Evolutionary conservation across 73 alveolate genomes (phyloP), one percentile per base, ranked within the genome.

Genomic region (Uronychia setigera): DNA sequence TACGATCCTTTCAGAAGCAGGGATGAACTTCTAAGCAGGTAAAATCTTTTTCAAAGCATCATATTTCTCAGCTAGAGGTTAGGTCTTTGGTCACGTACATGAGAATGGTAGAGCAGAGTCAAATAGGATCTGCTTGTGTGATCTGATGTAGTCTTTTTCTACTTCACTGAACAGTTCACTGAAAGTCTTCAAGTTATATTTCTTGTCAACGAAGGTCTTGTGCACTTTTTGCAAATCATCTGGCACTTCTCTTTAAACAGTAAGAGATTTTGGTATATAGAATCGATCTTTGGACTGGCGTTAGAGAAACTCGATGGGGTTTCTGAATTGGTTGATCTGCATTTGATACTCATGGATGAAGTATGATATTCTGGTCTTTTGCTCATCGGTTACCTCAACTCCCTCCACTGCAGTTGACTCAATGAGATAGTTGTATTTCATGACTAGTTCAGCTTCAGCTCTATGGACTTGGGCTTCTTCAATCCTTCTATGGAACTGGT

Each of bases 41-140:
- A 91, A 34, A 1, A 87, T 87, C 19, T 77, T 57, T 32, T 76
- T 57, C 80, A 91, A 87, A n/a, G 79, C 5, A 11, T 87, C 87
- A 34, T 82, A 87, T 82, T 82, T 87, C 78, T 91, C 96, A 30
- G 85, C 81, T 29, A 46, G n/a, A 5, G 67, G 67, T 46, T 11
- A 46, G 67, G 67, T 5, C 19, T 19, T 46, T 5, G 19, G 67
- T 5, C n/a, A 46, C 67, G 5, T 46, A 46, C 67, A 46, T 5
- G 92, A 86, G 90, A 26, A 91, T 14, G 96, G 96, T 0, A 91
- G 87, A n/a, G 76, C 77, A 28, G 89, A 58, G 33, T 91, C 96
- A 57, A 91, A 91, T 75, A 34, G 80, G 13, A 91, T 86, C 60
- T 91, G 59, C 32, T 88, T 80, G 33, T 87, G 93, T 26, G 92